These are phyloP conservation scores for Gossypium turneri DNA, from an alignment of 345 rosid genomes.

Conservation along the genomic window DNA sequence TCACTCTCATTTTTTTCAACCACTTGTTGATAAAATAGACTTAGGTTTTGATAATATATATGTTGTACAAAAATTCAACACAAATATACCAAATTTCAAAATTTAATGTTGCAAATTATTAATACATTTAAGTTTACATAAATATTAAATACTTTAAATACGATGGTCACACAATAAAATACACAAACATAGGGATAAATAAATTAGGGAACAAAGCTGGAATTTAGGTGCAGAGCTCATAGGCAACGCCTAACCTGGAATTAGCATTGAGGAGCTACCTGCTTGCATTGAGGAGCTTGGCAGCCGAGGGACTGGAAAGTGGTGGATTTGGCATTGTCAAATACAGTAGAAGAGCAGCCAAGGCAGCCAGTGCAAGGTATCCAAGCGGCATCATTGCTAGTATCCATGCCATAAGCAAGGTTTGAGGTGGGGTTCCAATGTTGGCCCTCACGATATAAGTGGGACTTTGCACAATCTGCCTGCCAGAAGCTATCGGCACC, in stretches of 20 bases:
- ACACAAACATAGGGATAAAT: neutral
- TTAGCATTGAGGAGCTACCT: constrained; percentile 81
- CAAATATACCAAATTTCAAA: too few species aligned
- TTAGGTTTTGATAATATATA: too few species aligned
- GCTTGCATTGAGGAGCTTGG: constrained; percentile 67
- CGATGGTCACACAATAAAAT: neutral
- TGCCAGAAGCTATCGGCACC: constrained; percentile 85
- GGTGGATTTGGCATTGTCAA: constrained; percentile 46
- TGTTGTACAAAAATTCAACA: too few species aligned
- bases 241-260: constrained; percentile 77
- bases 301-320: constrained; percentile 56
- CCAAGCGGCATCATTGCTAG: constrained; percentile 88
- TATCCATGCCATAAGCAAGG: constrained; percentile 82
- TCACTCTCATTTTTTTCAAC: too few species aligned
- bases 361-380: constrained; percentile 72
- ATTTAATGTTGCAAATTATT: too few species aligned
- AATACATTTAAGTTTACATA: too few species aligned
- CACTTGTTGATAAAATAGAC: too few species aligned
- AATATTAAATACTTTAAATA: neutral
- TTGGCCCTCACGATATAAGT: constrained; percentile 68
- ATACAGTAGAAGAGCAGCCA: constrained; percentile 66
- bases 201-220: neutral
- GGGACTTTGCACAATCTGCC: constrained; percentile 73
- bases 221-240: constrained; percentile 61
- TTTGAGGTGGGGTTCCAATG: constrained; percentile 80